phyloP scores from a whole-genome alignment of 352 stramenopile species.

The Phytophthora aleatoria region DNA sequence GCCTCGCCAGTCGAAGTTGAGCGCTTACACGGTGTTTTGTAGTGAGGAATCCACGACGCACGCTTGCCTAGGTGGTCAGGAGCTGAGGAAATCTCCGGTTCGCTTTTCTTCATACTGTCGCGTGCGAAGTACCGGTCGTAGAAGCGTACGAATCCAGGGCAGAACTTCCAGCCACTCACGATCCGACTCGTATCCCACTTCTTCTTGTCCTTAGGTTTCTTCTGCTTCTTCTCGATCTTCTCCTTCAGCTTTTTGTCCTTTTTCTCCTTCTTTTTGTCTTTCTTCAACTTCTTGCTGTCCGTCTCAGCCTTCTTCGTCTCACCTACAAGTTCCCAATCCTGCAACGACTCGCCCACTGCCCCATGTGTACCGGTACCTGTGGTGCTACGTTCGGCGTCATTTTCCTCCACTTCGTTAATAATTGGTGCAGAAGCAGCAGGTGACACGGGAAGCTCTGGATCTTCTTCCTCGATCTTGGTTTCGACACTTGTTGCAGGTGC shows the following conservation, averaged over 20 bases:
- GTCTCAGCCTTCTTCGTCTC: conserved; percentile 22
- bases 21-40: conserved; percentile 34
- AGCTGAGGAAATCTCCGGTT: conserved; percentile 22
- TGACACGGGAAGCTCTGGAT: conserved; percentile 32
- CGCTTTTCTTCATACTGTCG: conserved; percentile 28
- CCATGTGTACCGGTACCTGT: conserved; percentile 7
- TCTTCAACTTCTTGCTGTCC: conserved; percentile 24
- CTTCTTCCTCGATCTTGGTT: conserved; percentile 29
- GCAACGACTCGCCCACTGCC: conserved; percentile 20
- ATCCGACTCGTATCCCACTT: conserved; percentile 44
- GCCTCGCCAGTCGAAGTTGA: conserved; percentile 41
- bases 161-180: conserved; percentile 56
- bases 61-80: conserved; percentile 22
- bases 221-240: conserved; percentile 36
- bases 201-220: conserved; percentile 36
- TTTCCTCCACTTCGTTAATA: conserved; percentile 18
- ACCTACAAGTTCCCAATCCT: conserved; percentile 34
- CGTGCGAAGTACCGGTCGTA: conserved; percentile 65
- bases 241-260: conserved; percentile 34
- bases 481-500: conserved; percentile 22
- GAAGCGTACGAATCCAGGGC: conserved; percentile 70
- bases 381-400: conserved; percentile 17
- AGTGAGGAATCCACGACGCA: conserved; percentile 26
- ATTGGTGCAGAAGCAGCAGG: conserved; percentile 14
- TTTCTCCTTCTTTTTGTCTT: conserved; percentile 33